Evolutionary conservation across 306 rosid species (phyloP).

Genomic region (Rosa lucieae): DNA sequence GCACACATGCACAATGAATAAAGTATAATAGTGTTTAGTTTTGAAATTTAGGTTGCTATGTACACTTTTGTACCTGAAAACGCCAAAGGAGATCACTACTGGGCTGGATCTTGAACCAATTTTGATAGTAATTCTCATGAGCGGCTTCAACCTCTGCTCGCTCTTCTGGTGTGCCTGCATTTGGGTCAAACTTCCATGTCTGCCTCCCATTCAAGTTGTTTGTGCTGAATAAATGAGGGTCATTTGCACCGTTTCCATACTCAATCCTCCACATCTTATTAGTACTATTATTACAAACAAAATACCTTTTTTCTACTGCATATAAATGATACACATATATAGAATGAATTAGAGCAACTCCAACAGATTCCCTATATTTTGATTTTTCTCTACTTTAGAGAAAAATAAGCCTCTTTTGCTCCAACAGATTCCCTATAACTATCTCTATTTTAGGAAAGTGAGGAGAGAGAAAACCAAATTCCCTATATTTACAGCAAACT

Average conservation of each 20-base stretch:
- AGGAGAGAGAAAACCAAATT: too few species aligned
- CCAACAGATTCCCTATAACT: too few species aligned
- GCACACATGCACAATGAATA: too few species aligned
- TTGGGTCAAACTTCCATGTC: slow-evolving; percentile 14
- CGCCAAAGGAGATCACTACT: slow-evolving; percentile 12
- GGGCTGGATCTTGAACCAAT: slow-evolving; percentile 1
- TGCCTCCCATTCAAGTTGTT: slow-evolving; percentile 7
- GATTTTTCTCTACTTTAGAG: too few species aligned
- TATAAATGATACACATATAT: background rate
- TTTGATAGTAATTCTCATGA: slow-evolving; percentile 5
- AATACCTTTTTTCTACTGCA: background rate
- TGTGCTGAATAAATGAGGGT: background rate
- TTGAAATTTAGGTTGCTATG: too few species aligned
- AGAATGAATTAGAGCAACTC: too few species aligned
- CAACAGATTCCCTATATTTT: too few species aligned
- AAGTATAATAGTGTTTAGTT: too few species aligned
- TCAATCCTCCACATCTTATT: background rate
- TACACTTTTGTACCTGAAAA: background rate
- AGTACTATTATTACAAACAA: background rate
- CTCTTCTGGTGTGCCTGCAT: slow-evolving; percentile 20
- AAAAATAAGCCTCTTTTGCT: too few species aligned
- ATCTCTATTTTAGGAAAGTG: too few species aligned
- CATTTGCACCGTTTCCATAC: slow-evolving; percentile 8
- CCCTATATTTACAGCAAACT: too few species aligned
- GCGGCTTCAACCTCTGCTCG: slow-evolving; percentile 16